Percentiles rank a stretch among this genome's conserved stretches.
Conservation (phyloP, 345 rosid species). For the Boechera stricta region DNA sequence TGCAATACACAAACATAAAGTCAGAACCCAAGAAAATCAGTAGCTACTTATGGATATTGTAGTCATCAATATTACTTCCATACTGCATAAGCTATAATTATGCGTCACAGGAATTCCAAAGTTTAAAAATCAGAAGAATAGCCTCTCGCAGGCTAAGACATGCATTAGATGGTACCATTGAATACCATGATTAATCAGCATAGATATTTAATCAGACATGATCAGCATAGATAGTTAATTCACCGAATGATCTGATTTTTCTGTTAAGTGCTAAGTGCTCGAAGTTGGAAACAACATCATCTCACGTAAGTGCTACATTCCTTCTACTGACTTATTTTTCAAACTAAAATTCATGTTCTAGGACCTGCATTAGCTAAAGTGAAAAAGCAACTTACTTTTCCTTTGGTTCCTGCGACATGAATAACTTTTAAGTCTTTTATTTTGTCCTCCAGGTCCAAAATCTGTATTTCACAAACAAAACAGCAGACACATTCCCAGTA, state of each 20-base stretch:
- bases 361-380: conserved; percentile 7
- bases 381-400: conserved; percentile 61
- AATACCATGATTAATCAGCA: conserved; percentile 10
- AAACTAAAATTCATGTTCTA: neutral
- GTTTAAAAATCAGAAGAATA: neutral
- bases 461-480: conserved; percentile 49
- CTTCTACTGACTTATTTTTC: neutral
- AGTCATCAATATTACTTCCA: conserved; percentile 16
- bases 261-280: neutral
- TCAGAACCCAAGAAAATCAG: conserved; percentile 6
- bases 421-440: conserved; percentile 65
- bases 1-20: conserved; percentile 40
- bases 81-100: conserved; percentile 1
- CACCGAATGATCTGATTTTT: neutral
- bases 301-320: neutral
- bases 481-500: conserved; percentile 28
- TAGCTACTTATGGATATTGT: conserved; percentile 7
- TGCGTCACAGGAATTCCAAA: neutral
- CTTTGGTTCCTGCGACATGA: conserved; percentile 96
- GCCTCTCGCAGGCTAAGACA: neutral
- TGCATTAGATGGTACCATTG: conserved; percentile 8
- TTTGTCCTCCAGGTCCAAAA: conserved; percentile 71
- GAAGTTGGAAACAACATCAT: conserved; percentile 18
- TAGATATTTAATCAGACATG: neutral
- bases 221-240: conserved; percentile 2